phyloP scores from a whole-genome alignment of 148 eudicot genomes.

The Camellia sinensis region DNA sequence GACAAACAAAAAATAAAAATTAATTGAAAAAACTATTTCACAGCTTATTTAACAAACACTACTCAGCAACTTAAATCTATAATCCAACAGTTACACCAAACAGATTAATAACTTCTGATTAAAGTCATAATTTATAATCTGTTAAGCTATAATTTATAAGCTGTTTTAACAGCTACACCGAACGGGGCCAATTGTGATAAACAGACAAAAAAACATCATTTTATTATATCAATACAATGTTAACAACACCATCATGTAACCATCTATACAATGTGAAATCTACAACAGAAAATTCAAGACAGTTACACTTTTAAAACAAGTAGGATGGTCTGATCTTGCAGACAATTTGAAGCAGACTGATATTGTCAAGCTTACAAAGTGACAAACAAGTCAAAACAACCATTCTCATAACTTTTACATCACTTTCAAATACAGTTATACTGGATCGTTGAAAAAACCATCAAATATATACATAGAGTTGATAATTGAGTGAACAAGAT shows the following conservation, averaged over 20 bases:
- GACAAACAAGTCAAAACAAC: neutral
- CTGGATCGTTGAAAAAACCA: neutral
- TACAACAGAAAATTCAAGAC: slow-evolving; percentile 2
- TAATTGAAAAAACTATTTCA: too few species aligned
- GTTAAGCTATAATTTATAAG: too few species aligned
- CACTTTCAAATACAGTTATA: slow-evolving; percentile 3
- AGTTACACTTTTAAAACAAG: neutral
- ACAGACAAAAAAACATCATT: neutral
- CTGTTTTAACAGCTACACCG: too few species aligned
- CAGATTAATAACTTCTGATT: too few species aligned
- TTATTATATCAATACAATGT: neutral
- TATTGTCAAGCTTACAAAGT: neutral
- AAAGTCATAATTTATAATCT: too few species aligned
- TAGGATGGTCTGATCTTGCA: neutral
- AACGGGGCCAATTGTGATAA: too few species aligned
- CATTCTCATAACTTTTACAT: neutral
- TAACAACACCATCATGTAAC: neutral
- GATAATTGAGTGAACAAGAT: neutral
- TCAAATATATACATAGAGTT: neutral
- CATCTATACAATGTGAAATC: neutral
- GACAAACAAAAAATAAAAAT: too few species aligned
- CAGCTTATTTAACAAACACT: too few species aligned
- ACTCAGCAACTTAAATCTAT: too few species aligned
- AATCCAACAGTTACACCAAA: too few species aligned
- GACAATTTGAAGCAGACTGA: neutral